Evolutionary conservation across 345 rosid genomes (phyloP).

Genomic region (Sisymbrium irio): DNA sequence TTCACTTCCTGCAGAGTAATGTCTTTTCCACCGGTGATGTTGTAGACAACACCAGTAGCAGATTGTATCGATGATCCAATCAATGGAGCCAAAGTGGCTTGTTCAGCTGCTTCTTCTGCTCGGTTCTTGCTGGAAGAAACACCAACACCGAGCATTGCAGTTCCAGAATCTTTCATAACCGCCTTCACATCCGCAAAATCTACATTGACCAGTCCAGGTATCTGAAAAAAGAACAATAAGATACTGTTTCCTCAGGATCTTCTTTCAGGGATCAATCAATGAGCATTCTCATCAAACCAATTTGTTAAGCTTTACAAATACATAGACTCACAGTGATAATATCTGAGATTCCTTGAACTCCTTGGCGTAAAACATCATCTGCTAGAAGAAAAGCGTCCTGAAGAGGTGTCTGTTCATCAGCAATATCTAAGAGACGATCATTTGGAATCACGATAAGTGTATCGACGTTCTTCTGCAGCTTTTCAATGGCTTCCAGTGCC

Average conservation of each 20-base stretch:
- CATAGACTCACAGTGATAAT: conserved; percentile 75
- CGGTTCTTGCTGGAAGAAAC: conserved; percentile 97
- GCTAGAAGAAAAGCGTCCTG: conserved; percentile 99
- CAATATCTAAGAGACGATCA: conserved; percentile 93
- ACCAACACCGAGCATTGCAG: conserved; percentile 99
- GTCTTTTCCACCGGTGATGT: conserved; percentile 96
- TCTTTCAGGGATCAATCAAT: background rate
- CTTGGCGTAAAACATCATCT: conserved; percentile 95
- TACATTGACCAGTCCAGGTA: conserved; percentile 96
- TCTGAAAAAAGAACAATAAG: conserved; percentile 46
- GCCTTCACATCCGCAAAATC: conserved; percentile 99
- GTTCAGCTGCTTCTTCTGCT: conserved; percentile 99
- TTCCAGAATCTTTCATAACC: conserved; percentile 93
- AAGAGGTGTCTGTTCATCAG: conserved; percentile 95
- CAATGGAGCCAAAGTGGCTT: conserved; percentile 93
- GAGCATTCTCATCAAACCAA: background rate
- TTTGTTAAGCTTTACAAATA: background rate
- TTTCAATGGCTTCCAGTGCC: conserved; percentile 97
- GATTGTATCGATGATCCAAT: conserved; percentile 99
- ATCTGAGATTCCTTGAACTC: conserved; percentile 99
- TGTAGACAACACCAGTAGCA: conserved; percentile 95
- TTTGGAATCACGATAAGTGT: conserved; percentile 96
- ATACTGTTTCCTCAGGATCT: background rate
- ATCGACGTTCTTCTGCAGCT: conserved; percentile 90
- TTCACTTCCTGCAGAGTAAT: conserved; percentile 95